A percentile compares a stretch with the other conserved stretches of the same genome.
phyloP scores from a whole-genome alignment of 306 rosid species.

The Luffa acutangula region DNA sequence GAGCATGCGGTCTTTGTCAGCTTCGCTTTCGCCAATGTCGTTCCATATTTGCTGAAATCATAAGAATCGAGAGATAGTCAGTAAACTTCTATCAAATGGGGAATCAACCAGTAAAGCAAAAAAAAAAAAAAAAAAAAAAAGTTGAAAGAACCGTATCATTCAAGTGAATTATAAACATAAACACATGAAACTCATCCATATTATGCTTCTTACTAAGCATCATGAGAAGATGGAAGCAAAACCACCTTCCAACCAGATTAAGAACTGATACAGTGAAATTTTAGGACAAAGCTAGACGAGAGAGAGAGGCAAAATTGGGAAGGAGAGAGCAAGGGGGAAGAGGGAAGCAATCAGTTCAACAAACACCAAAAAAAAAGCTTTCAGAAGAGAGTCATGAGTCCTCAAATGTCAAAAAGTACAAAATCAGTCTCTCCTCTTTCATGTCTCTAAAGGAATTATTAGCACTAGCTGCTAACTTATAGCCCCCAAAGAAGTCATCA shows the following conservation, averaged over 20 bases:
- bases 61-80: slow-evolving; percentile 1
- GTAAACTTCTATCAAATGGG: not conserved
- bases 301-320: not conserved
- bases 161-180: not conserved
- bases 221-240: not conserved
- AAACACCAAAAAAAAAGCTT: not conserved
- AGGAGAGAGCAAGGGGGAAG: not conserved
- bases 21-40: slow-evolving; percentile 84
- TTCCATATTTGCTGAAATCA: slow-evolving; percentile 81
- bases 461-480: not conserved
- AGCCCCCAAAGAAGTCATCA: not conserved
- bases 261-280: not conserved
- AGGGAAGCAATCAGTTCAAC: not conserved
- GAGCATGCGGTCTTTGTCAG: slow-evolving; percentile 73
- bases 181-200: not conserved
- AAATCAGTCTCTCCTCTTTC: not conserved
- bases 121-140: not conserved
- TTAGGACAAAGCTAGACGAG: not conserved
- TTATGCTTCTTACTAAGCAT: not conserved
- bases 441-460: not conserved
- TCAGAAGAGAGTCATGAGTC: not conserved
- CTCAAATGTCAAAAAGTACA: not conserved
- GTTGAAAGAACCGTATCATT: not conserved
- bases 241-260: not conserved
- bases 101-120: not conserved